Base-by-base conservation (phyloP, 345 rosid genomes). In the Salix koriyanagi region DNA sequence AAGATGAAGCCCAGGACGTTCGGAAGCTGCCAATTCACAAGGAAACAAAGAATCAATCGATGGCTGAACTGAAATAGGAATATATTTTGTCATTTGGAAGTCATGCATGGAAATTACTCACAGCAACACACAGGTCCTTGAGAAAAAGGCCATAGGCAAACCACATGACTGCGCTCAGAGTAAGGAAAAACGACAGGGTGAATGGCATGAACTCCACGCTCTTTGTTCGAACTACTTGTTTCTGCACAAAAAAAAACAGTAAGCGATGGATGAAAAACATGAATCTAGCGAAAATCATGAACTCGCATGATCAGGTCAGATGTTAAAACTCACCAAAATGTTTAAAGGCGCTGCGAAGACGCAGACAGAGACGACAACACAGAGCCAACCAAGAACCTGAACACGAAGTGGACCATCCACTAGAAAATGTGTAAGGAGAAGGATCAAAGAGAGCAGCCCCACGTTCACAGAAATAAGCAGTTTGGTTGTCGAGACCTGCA, bases 161-260 rank as follows among this genome's bases (percentile, higher is more conserved):
- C 99, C 99, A 93, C 84, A 87, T 81, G 30, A 89, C 68, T 14
- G 99, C 99, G 69, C 91, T 89, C 74, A 93, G 32, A 30, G 98
- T 93, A 37, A 96, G 94, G 85, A 85, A 91, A 80, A 93, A 85
- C 16, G 99, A 93, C 25, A 96, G 77, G 74, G 81, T 80, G 74
- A 96, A 89, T 2, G 99, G 99, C 99, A 96, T 96, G 86, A 88
- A 96, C 75, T 92, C 97, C 11, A 96, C 99, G 54, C 99, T 96
- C 62, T 77, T 89, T 23, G 98, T 96, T 34, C 37, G 37, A 34
- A 34, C 37, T 34, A 34, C 37, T 54, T 58, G 50, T 28, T 2
- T 42, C 7, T 44, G 26, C 19, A 16, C 48, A 48, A 36, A 32
- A 42, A 12, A 13, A 21, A 2, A 2, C 30, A 28, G 52, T 16